phyloP scores from a whole-genome alignment of 805 yeast genomes.

The Candida ascalaphidarum region DNA sequence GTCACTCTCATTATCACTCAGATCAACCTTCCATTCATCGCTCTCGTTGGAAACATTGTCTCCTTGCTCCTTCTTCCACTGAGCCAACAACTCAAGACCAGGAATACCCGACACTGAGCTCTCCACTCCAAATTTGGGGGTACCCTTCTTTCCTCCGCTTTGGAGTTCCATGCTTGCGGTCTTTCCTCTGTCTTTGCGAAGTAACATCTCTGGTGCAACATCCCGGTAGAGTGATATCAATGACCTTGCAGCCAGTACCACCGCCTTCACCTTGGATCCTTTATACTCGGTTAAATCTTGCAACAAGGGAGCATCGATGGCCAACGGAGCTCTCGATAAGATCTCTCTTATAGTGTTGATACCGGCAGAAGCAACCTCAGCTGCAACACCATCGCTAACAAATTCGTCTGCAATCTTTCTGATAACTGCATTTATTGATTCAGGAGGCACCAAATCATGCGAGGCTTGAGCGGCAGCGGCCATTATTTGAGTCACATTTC shows the following conservation, averaged over 20 bases:
- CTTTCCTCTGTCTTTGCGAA: conserved; percentile 88
- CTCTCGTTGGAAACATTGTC: conserved; percentile 37
- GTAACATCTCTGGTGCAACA: conserved; percentile 93
- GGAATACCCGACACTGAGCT: conserved; percentile 64
- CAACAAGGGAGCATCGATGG: conserved; percentile 78
- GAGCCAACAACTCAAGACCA: conserved; percentile 81
- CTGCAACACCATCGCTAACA: conserved; percentile 96
- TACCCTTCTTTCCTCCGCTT: conserved; percentile 38
- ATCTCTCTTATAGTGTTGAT: conserved; percentile 92
- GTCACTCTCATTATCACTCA: conserved; percentile 38
- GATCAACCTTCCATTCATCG: conserved; percentile 50
- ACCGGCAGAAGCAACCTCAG: conserved; percentile 98
- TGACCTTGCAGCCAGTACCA: conserved; percentile 88
- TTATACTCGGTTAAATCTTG: conserved; percentile 88
- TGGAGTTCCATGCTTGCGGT: conserved; percentile 77
- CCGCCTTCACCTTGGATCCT: conserved; percentile 91
- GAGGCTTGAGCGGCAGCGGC: conserved; percentile 96
- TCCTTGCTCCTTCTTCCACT: conserved; percentile 69
- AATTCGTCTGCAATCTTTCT: conserved; percentile 95
- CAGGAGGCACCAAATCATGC: conserved; percentile 97
- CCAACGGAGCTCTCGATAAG: conserved; percentile 86
- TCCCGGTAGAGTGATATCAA: conserved; percentile 83
- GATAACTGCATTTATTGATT: conserved; percentile 67
- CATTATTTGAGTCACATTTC: conserved; percentile 90
- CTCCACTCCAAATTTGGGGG: conserved; percentile 71